Conservation (phyloP, 2,329 filamentous ascomycete species). For the Eutypa lata region DNA sequence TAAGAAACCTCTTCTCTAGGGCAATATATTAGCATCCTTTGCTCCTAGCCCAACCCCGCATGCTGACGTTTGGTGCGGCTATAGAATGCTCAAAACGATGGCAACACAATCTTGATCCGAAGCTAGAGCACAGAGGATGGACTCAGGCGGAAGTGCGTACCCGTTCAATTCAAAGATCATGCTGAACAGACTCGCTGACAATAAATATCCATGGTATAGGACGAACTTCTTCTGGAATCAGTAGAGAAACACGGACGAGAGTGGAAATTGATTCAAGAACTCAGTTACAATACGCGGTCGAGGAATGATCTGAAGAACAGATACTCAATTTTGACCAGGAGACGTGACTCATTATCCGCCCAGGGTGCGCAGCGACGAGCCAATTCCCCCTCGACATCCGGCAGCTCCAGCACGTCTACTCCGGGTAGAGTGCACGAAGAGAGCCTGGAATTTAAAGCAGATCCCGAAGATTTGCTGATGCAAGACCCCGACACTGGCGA, state of each 20-base stretch:
- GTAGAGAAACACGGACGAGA: constrained; percentile 17
- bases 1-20: constrained; percentile 14
- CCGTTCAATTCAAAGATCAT: background rate
- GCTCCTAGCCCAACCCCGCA: too few species aligned
- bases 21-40: too few species aligned
- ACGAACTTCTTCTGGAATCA: constrained; percentile 13
- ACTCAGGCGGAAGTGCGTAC: constrained; percentile 15
- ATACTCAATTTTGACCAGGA: constrained; percentile 8
- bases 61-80: background rate
- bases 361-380: background rate
- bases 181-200: background rate
- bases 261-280: constrained; percentile 20
- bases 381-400: background rate
- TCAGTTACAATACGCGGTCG: constrained; percentile 13
- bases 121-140: constrained; percentile 27
- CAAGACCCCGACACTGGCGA: background rate
- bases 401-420: background rate
- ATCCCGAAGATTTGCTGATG: background rate
- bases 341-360: background rate
- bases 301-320: constrained; percentile 23
- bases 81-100: constrained; percentile 45
- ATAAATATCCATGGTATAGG: constrained; percentile 4
- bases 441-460: background rate
- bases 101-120: constrained; percentile 40
- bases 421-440: background rate